A percentile compares a stretch with the other conserved stretches of the same genome.
These are phyloP conservation scores for Plasmopara viticola DNA, from an alignment of 352 stramenopile genomes.

Conservation along the genomic window DNA sequence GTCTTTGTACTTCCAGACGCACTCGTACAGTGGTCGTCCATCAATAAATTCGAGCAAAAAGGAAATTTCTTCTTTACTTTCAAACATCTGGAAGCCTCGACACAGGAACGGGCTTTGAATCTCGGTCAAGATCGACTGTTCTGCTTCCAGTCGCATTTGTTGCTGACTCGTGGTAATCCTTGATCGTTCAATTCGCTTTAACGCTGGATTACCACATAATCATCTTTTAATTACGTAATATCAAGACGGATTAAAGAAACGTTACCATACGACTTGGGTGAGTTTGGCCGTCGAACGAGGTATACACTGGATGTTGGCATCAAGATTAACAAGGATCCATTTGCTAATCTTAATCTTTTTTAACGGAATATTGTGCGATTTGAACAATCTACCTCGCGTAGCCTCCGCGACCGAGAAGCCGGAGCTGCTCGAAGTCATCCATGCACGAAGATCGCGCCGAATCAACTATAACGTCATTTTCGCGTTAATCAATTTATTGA, in stretches of 20 bases:
- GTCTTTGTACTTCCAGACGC: slow-evolving; percentile 50
- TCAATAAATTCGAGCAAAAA: slow-evolving; percentile 59
- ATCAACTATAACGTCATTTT: neutral
- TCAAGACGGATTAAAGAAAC: too few species aligned
- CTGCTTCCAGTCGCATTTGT: slow-evolving; percentile 32
- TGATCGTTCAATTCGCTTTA: slow-evolving; percentile 49
- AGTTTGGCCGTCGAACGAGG: slow-evolving; percentile 30
- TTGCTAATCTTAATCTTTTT: too few species aligned
- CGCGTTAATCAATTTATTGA: neutral
- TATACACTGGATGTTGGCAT: slow-evolving; percentile 30
- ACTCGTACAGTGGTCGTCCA: slow-evolving; percentile 59
- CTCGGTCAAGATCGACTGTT: slow-evolving; percentile 41
- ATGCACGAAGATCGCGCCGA: slow-evolving; percentile 27
- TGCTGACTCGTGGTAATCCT: slow-evolving; percentile 35
- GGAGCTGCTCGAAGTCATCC: slow-evolving; percentile 42
- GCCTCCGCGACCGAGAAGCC: slow-evolving; percentile 52
- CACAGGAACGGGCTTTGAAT: slow-evolving; percentile 44
- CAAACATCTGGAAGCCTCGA: slow-evolving; percentile 26
- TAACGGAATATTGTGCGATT: neutral
- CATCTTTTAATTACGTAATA: too few species aligned
- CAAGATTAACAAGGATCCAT: neutral
- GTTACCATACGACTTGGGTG: slow-evolving; percentile 27
- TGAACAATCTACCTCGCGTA: slow-evolving; percentile 31
- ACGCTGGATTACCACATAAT: slow-evolving; percentile 21
- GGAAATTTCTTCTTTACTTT: slow-evolving; percentile 17